Percentiles rank a stretch among this genome's conserved stretches.
phyloP scores from a whole-genome alignment of 371 early-diverging fungal species.

The Sporodiniella umbellata region DNA sequence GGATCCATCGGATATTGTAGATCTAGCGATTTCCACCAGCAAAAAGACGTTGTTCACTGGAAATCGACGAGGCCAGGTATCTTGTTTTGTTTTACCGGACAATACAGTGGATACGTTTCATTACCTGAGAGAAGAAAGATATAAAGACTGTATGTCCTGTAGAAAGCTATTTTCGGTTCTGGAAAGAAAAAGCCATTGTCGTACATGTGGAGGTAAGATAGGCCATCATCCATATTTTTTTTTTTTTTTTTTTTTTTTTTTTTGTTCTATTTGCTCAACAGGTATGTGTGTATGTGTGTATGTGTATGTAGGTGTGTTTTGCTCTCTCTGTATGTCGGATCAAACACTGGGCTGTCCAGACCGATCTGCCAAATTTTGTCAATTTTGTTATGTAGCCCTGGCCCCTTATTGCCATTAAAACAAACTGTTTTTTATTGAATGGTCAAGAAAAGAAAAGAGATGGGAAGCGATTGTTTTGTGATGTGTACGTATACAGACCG shows the following conservation, averaged over 20 bases:
- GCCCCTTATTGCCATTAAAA: background rate
- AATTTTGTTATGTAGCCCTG: constrained; percentile 16
- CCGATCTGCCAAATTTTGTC: constrained; percentile 32
- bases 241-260: too few relatives aligned
- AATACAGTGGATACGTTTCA: constrained; percentile 66
- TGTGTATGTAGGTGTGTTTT: constrained; percentile 23
- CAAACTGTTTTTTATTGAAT: background rate
- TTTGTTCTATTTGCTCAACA: too few relatives aligned
- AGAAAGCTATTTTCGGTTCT: constrained; percentile 54
- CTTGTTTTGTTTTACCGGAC: constrained; percentile 67
- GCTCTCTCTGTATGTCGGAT: constrained; percentile 27
- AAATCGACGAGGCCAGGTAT: constrained; percentile 57
- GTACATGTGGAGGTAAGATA: constrained; percentile 42
- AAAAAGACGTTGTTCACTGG: constrained; percentile 62
- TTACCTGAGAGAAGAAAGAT: constrained; percentile 55
- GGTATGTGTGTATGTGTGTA: background rate
- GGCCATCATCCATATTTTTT: too few relatives aligned
- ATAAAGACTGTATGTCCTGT: constrained; percentile 61
- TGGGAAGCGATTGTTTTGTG: too few relatives aligned
- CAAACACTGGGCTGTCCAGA: constrained; percentile 23
- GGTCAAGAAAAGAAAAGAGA: too few relatives aligned
- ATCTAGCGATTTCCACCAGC: constrained; percentile 25
- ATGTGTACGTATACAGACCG: too few relatives aligned
- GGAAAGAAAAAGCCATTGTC: constrained; percentile 42
- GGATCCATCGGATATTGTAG: constrained; percentile 37